Base-by-base conservation (phyloP, 306 rosid genomes). In the Notholithocarpus densiflorus region DNA sequence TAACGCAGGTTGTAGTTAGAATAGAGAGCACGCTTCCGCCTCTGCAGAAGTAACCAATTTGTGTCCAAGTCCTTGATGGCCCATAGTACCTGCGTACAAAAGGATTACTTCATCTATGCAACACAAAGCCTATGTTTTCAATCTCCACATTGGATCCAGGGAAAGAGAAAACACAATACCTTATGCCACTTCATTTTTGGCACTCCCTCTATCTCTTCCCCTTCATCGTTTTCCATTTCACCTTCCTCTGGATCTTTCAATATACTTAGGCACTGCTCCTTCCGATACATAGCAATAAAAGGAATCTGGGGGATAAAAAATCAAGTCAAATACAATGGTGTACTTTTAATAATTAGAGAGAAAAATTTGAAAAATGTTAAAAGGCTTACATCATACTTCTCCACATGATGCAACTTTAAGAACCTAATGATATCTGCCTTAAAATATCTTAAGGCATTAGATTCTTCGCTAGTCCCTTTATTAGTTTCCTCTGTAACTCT, bases 31-130 rank as follows among this genome's bases (percentile, higher is more conserved):
- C 76, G 89, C 82, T 93, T 95, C 52, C 99, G 84, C 86, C 93
- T 95, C 82, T 89, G 98, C 72, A 95, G 96, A 64, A 91, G 92
- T 85, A 93, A 79, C 99, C 99, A 93, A 84, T 95, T 95, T 74
- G 87, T 82, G 92, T 93, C 96, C 89, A 95, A 86, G 82, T 93
- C 96, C 77, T 90, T 96, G 72, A 95, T 88, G 61, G 93, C 97
- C 99, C 99, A 95, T 10, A 95, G 99, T 56, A 88, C 87, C 99
- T 95, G 68, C 19, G 75, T 5, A 24, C 57, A 80, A 56, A 64
- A 75, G 34, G 54, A 40, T 74, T 65, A 48, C 17, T 48, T 48
- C 17, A 48, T 48, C 17, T 48, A 13, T 48, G 53, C 53, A 48
- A 48, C 53, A 48, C 53, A 48, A 48, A 48, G 5, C 53, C 53